These are phyloP conservation scores for Scheffersomyces cryptocercus DNA, from an alignment of 1,139 yeast genomes.

Conservation along the genomic window DNA sequence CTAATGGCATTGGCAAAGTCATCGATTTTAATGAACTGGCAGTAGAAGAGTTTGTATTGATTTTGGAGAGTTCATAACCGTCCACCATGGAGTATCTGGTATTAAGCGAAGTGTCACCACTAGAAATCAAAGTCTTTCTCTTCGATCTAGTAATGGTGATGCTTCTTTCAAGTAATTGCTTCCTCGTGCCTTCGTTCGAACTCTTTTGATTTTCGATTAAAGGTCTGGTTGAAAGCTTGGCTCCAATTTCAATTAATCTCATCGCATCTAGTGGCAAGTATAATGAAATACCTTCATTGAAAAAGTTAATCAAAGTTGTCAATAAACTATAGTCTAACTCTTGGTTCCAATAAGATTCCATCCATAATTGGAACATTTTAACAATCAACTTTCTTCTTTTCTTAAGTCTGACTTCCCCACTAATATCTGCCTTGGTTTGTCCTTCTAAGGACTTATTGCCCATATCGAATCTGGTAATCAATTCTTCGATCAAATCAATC, in stretches of 20 bases:
- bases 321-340: constrained; percentile 59
- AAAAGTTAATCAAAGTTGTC: constrained; percentile 71
- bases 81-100: constrained; percentile 50
- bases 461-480: constrained; percentile 67
- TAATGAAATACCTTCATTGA: constrained; percentile 66
- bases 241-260: constrained; percentile 60
- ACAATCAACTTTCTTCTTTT: constrained; percentile 68
- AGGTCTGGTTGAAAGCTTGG: constrained; percentile 48
- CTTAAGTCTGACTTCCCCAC: constrained; percentile 53
- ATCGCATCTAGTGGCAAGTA: constrained; percentile 65
- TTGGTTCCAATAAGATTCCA: constrained; percentile 84
- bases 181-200: constrained; percentile 9
- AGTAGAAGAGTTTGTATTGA: constrained; percentile 46
- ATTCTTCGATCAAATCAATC: constrained; percentile 65
- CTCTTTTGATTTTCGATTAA: constrained; percentile 24
- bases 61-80: constrained; percentile 50
- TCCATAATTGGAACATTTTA: constrained; percentile 75
- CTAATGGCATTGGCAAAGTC: constrained; percentile 43
- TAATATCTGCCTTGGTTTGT: constrained; percentile 37
- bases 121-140: constrained; percentile 21
- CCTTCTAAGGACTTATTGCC: constrained; percentile 30
- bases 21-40: constrained; percentile 39
- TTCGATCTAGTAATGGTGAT: constrained; percentile 35
- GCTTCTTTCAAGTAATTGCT: constrained; percentile 49
- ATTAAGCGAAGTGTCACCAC: constrained; percentile 21